Base-by-base conservation (phyloP, 805 yeast genomes). In the Starmera amethionina region DNA sequence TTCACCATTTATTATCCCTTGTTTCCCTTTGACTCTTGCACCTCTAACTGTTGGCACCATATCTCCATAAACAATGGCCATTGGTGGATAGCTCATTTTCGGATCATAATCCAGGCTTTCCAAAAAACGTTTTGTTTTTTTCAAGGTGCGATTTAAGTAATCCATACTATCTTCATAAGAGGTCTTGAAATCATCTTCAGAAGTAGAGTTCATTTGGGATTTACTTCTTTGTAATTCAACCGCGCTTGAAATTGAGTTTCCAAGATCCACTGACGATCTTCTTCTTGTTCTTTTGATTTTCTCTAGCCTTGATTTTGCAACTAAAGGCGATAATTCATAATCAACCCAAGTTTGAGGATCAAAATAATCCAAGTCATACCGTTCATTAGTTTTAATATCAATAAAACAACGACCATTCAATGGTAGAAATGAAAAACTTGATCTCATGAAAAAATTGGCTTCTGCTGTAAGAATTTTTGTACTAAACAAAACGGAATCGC, bases 391-490 rank as follows among this genome's bases (percentile, higher is more conserved):
- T 28, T 60, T 55, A 18, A 65, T 67, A 55, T 88, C 79, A 38
- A 77, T 73, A 54, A 87, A 89, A 38, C 87, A 78, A 28, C 77
- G 68, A 9, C 95, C 95, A 47, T 74, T 70, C 15, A 75, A 58
- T 1, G 97, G 97, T 30, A 89, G 59, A 56, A 89, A 88, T 30
- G 76, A 70, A 60, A 75, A 88, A 38, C 88, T 76, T 34, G 89
- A 79, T 55, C 97, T 72, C 95, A 88, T 86, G 67, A 85, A 76
- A 58, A 89, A 89, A 51, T 83, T 87, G 10, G 79, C 82, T 55
- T 86, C 93, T 30, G 82, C 77, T 3, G 95, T 81, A 38, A 89
- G 62, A 30, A 88, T 73, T 46, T 77, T 78, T 45, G 80, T 83
- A 51, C 83, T 80, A 40, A 85, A 67, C 45, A 87, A 59, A 5